phyloP scores from a whole-genome alignment of 495 filamentous ascomycete species.

The Thermochaetoides thermophila region DNA sequence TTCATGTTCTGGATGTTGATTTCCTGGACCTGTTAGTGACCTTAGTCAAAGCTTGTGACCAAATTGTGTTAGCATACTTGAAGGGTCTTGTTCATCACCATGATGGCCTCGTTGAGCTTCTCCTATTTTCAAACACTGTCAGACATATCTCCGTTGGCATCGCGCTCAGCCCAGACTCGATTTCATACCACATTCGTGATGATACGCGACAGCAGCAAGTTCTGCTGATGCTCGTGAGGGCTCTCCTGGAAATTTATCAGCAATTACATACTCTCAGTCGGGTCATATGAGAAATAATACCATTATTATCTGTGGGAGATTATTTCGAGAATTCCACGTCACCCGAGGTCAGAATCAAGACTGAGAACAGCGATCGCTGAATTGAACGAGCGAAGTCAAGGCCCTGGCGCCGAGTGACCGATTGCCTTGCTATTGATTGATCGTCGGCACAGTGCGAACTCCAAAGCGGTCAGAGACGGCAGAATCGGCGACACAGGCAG shows the following conservation, averaged over 20 bases:
- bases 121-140: slow-evolving; percentile 59
- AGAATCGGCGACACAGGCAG: slow-evolving; percentile 9
- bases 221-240: slow-evolving; percentile 96
- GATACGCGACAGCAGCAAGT: slow-evolving; percentile 79
- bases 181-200: slow-evolving; percentile 96
- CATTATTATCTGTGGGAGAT: not conserved
- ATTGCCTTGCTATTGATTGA: no score
- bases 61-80: slow-evolving; percentile 39
- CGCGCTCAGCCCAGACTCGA: no score
- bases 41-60: not conserved
- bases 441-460: slow-evolving; percentile 13
- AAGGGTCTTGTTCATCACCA: slow-evolving; percentile 80
- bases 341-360: no score
- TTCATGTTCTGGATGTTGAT: slow-evolving; percentile 99
- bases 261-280: no score
- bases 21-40: slow-evolving; percentile 42
- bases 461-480: slow-evolving; percentile 12
- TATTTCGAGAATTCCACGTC: no score
- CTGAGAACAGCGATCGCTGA: no score
- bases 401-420: no score
- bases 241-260: slow-evolving; percentile 78
- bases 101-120: slow-evolving; percentile 90
- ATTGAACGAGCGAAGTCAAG: no score
- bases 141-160: no score
- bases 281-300: not conserved